Percentiles rank a stretch among this genome's conserved stretches.
phyloP scores from a whole-genome alignment of 306 rosid species.

The Oxytropis ochrocephala region DNA sequence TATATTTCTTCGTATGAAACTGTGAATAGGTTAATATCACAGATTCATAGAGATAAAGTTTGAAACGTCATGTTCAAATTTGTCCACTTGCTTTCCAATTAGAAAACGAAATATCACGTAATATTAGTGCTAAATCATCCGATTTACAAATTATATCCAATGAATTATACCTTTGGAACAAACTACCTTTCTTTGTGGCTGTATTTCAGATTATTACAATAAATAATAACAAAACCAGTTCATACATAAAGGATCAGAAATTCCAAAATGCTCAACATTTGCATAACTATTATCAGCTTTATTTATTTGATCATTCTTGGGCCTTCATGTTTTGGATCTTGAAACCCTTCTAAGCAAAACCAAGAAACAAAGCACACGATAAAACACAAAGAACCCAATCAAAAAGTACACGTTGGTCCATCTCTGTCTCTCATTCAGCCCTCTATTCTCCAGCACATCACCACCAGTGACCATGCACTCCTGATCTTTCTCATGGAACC shows the following conservation, averaged over 20 bases:
- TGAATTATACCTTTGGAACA: conserved; percentile 5
- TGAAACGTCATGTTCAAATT: conserved; percentile 8
- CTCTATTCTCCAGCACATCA: conserved; percentile 60
- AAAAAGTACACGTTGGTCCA: conserved; percentile 76
- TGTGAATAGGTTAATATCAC: too few relatives aligned
- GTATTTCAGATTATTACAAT: conserved; percentile 11
- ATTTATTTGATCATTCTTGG: background rate
- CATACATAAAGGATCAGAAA: background rate
- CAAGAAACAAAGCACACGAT: conserved; percentile 76
- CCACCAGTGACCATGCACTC: conserved; percentile 75
- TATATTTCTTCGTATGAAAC: background rate
- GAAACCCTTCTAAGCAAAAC: conserved; percentile 84
- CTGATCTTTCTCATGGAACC: conserved; percentile 48
- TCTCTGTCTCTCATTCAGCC: conserved; percentile 51
- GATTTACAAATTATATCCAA: background rate
- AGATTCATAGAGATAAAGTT: background rate
- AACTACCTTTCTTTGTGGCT: conserved; percentile 15
- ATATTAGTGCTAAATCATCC: background rate
- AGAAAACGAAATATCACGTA: conserved; percentile 17
- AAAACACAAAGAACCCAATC: conserved; percentile 64
- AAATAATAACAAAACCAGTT: background rate
- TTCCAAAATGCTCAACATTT: background rate
- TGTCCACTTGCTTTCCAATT: background rate
- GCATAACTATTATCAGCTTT: background rate
- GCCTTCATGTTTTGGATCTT: conserved; percentile 48